Evolutionary conservation across 2,329 filamentous ascomycete species (phyloP), one percentile per base, ranked within the genome.

Genomic region (Nemania serpens): DNA sequence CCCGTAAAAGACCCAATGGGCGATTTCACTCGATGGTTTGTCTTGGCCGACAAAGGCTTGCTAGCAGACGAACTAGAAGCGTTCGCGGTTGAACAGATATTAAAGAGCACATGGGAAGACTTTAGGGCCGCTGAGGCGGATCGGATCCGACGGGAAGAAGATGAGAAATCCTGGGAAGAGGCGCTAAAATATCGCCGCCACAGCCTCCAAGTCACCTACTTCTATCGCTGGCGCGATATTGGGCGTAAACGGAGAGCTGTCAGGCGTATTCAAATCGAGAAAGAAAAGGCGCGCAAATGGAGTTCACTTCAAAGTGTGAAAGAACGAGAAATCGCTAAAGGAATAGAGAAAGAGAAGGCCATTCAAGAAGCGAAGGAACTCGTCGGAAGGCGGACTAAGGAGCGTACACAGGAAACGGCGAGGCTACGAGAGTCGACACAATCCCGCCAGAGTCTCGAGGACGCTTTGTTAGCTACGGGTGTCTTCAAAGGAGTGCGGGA

Each of bases 11-110:
- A 85, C 59, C 67, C 75, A 2, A 76, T 86, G 66, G 79, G 73
- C 6, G 77, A 81, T 49, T 81, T 87, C 33, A 78, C 82, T 0
- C 77, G 75, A 25, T 87, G 84, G 84, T 82, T 81, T 55, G 81
- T 85, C 3, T 72, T 74, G 12, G 84, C 81, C 34, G 84, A 87
- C 58, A 71, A 75, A 15, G 84, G 84, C 0, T 68, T 87, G 7
- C 69, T 87, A 69, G 75, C 82, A 6, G 77, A 84, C 4, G 62
- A 69, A 12, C 82, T 87, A 43, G 72, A 80, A 55, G 72, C 78
- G 12, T 77, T 76, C 39, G 75, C 79, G 17, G 67, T 85, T 2
- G 77, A 80, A 45, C 74, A 80, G 17, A 67, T 85, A 2, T 71
- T 85, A 9, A 71, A 70, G 34, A 68, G 74, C 5, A 74, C 77